Evolutionary conservation across 225 moss, liverwort and hornwort genomes (phyloP), one percentile per base, ranked within the genome.

Genomic region (Antitrichia curtipendula): DNA sequence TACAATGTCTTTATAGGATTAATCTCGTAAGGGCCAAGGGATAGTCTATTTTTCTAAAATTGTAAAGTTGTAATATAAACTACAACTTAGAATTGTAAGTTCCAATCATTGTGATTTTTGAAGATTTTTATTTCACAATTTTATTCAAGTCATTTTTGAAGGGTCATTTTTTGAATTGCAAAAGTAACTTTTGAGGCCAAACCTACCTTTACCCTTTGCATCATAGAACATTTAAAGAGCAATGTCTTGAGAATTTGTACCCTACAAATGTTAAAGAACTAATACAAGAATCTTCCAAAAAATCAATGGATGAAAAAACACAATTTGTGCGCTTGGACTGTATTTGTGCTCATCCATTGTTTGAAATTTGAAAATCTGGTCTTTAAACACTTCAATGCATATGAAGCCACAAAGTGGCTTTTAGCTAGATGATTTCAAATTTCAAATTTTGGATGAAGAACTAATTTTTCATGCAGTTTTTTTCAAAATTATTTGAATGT

Each of bases 281-380:
- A 16, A 17, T 0, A 45, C 4, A 72, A 10, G 2, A 72, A 10
- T 45, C 17, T 45, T 45, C 29, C 1, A 5, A 45, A 45, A 45
- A 2, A 6, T 4, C 0, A 0, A 45, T 72, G 29, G 3, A 45
- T 45, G 6, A 41, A 28, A 45, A 41, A 72, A 70, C 1, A 5
- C 7, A 22, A 12, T 68, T 71, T 9, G 1, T 72, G 4, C 45
- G 1, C 2, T 17, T 28, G 10, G 29, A 0, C 29, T 29, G 29
- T 72, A 0, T 72, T 29, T 45, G 9, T 0, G 0, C 17, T 17
- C 45, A 45, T 72, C 1, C 1, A 28, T 72, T 17, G 9, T 2
- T 28, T 2, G 6, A 16, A 16, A 6, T 9, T 28, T 28, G 3
- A 45, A 72, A 43, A 0, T 28, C 5, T 27, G 0, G 2, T 28